Base-by-base conservation (phyloP, 2,329 filamentous ascomycete genomes). In the Chrysosphaeria jannelii region DNA sequence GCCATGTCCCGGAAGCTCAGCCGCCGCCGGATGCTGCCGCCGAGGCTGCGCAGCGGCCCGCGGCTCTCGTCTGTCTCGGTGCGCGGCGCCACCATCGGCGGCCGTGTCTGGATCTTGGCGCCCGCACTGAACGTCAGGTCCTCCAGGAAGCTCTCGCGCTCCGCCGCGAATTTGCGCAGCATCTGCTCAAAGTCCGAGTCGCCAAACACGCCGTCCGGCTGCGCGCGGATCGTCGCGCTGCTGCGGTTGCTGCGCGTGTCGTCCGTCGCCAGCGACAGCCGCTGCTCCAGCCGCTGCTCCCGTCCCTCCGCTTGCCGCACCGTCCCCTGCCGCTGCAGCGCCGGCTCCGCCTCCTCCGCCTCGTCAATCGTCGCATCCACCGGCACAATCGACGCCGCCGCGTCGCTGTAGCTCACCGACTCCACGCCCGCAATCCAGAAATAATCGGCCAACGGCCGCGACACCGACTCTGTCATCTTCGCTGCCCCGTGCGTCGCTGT, bases 1-100 rank as follows among this genome's bases (percentile, higher is more conserved):
- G 71, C 90, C 72, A 93, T 88, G 36, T 91, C 85, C 35, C 68
- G 61, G 43, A 81, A 76, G 35, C 81, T 90, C 45, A 97, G 71
- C 37, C 85, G 75, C 42, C 85, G 65, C 31, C 81, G 63, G 35
- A 97, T 71, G 46, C 78, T 91, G 21, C 81, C 81, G 34, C 48
- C 52, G 29, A 18, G 7, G 16, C 16, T 18, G 16, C 16, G 16
- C 16, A 63, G 40, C 21, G 58, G 57, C 39, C 55, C 62, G 39
- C 51, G 44, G 31, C 89, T 78, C 20, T 79, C 71, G 14, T 62
- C 72, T 35, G 74, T 69, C 42, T 88, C 74, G 3, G 79, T 63
- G 34, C 72, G 64, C 15, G 76, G 65, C 34, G 75, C 68, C 14
- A 78, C 60, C 50, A 74, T 75, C 7, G 63, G 62, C 13, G 67